These are phyloP conservation scores for Xerocomus amazonicus DNA, from an alignment of 1,284 basidiomycete species.

Conservation along the genomic window DNA sequence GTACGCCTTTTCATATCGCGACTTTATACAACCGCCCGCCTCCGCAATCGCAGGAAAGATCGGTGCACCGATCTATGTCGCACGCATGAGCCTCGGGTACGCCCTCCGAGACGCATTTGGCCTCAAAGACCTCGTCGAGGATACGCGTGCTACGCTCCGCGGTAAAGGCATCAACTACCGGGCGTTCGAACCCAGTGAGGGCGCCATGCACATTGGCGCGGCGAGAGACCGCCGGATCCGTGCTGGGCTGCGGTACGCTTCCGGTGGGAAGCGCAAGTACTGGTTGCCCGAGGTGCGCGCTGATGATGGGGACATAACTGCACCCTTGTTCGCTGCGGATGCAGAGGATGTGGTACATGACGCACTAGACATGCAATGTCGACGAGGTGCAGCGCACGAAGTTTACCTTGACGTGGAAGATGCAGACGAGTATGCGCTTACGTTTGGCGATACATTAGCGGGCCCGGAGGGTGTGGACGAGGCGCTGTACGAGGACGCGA, in stretches of 20 bases:
- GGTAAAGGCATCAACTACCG: conserved; percentile 94
- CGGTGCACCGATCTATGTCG: conserved; percentile 49
- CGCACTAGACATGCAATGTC: conserved; percentile 50
- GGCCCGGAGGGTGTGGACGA: conserved; percentile 64
- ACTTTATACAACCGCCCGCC: conserved; percentile 71
- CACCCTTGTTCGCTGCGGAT: conserved; percentile 71
- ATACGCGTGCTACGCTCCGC: conserved; percentile 77
- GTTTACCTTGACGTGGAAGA: conserved; percentile 24
- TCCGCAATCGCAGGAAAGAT: conserved; percentile 1
- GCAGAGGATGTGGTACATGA: conserved; percentile 65
- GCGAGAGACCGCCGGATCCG: conserved; percentile 81
- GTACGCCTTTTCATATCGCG: conserved; percentile 82
- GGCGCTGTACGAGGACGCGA: conserved; percentile 65
- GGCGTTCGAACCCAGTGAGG: conserved; percentile 93
- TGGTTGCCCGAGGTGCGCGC: conserved; percentile 71
- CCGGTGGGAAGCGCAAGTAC: conserved; percentile 86
- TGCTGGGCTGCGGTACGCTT: conserved; percentile 87
- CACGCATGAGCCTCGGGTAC: conserved; percentile 82
- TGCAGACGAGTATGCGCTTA: conserved; percentile 44
- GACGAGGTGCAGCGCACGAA: conserved; percentile 8
- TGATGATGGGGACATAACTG: conserved; percentile 58
- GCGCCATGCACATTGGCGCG: conserved; percentile 83
- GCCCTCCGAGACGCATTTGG: conserved; percentile 89
- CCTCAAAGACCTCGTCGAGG: conserved; percentile 82
- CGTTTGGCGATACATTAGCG: conserved; percentile 46